Percentiles rank a stretch among this genome's conserved stretches.
Evolutionary conservation across 1,284 basidiomycete species (phyloP).

Genomic region (Cutaneotrichosporon sp.): DNA sequence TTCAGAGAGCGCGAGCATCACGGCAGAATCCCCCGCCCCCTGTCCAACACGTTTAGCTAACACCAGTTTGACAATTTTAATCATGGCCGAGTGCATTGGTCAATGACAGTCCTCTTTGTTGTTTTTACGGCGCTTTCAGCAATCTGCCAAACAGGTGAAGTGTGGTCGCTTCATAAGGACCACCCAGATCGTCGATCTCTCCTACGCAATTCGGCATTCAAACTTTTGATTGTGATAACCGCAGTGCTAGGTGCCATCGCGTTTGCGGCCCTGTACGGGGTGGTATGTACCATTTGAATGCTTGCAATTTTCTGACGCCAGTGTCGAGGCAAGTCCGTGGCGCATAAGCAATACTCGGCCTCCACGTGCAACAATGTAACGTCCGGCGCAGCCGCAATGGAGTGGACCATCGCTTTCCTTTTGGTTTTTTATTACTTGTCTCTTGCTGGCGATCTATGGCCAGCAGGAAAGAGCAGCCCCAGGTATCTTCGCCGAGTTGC

Average conservation of each 20-base stretch:
- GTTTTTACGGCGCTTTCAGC: conserved; percentile 51
- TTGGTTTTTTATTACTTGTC: conserved; percentile 46
- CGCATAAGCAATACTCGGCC: conserved; percentile 19
- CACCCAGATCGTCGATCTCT: conserved; percentile 49
- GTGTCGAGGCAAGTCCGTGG: conserved; percentile 30
- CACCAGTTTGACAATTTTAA: conserved; percentile 46
- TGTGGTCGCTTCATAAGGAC: conserved; percentile 49
- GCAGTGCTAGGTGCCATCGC: conserved; percentile 50
- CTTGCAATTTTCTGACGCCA: conserved; percentile 6
- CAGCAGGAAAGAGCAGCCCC: conserved; percentile 45
- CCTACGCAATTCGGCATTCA: conserved; percentile 49
- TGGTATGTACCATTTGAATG: conserved; percentile 23
- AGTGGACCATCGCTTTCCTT: conserved; percentile 50
- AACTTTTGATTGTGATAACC: conserved; percentile 47
- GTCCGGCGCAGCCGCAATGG: conserved; percentile 48
- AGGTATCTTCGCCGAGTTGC: conserved; percentile 47
- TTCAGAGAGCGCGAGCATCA: too few species aligned
- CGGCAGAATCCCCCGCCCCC: not conserved
- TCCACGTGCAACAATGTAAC: conserved; percentile 48
- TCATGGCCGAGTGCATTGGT: conserved; percentile 51
- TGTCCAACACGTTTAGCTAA: not conserved
- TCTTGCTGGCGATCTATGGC: conserved; percentile 40
- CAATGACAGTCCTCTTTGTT: conserved; percentile 52
- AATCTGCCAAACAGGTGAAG: conserved; percentile 50
- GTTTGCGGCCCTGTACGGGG: conserved; percentile 49